Percentiles rank a stretch among this genome's conserved stretches.
These are phyloP conservation scores for Xylaria multiplex DNA, from an alignment of 2,329 filamentous ascomycete genomes.

Conservation along the genomic window DNA sequence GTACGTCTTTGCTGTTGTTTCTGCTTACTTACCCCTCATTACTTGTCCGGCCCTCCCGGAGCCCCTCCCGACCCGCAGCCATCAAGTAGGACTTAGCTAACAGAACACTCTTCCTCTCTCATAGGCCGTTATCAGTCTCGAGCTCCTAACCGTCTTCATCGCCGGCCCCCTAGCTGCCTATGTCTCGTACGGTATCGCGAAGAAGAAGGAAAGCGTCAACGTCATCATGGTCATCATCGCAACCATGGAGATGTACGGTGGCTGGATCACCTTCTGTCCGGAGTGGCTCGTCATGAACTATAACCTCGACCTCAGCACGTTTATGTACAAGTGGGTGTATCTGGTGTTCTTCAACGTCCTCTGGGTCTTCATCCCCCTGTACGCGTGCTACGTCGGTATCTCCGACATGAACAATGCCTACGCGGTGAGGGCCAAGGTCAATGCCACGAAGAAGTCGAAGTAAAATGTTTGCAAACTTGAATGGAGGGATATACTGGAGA, in stretches of 20 bases:
- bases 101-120: not conserved
- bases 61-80: not conserved
- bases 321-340: slow-evolving; percentile 75
- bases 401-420: slow-evolving; percentile 67
- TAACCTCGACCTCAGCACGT: slow-evolving; percentile 73
- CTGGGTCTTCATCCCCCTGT: slow-evolving; percentile 72
- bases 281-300: slow-evolving; percentile 72
- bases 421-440: slow-evolving; percentile 50
- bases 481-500: not conserved
- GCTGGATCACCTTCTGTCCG: slow-evolving; percentile 77
- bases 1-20: slow-evolving; percentile 48
- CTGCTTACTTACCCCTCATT: slow-evolving; percentile 27
- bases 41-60: slow-evolving; percentile 7
- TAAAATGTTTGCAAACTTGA: not conserved
- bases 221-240: slow-evolving; percentile 73
- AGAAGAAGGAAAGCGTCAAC: slow-evolving; percentile 63
- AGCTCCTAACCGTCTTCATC: slow-evolving; percentile 72
- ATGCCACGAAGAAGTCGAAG: slow-evolving; percentile 36
- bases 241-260: slow-evolving; percentile 73
- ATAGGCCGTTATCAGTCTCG: slow-evolving; percentile 69
- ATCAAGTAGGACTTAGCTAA: slow-evolving; percentile 6
- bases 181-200: slow-evolving; percentile 69
- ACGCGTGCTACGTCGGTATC: slow-evolving; percentile 65
- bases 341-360: slow-evolving; percentile 75
- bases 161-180: slow-evolving; percentile 69